Evolutionary conservation across 306 rosid species (phyloP).

Genomic region (Erythrophleum fordii): DNA sequence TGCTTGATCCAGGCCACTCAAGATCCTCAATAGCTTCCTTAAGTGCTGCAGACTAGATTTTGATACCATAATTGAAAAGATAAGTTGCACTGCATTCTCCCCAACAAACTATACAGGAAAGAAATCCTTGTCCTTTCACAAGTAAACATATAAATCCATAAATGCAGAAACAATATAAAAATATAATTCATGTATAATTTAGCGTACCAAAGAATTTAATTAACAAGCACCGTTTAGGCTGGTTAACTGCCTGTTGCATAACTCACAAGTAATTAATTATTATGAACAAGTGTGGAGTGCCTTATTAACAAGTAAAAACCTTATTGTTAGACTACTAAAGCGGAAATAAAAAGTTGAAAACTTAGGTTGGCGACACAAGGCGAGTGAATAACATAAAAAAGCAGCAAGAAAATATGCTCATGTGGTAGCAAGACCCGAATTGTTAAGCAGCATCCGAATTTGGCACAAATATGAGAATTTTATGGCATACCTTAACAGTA

Average conservation of each 20-base stretch:
- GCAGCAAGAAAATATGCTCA: background rate
- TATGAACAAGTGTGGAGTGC: slow-evolving; percentile 1
- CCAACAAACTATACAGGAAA: background rate
- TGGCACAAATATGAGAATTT: background rate
- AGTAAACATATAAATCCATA: background rate
- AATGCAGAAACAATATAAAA: slow-evolving; percentile 17
- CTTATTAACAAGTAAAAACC: background rate
- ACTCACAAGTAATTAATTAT: slow-evolving; percentile 18
- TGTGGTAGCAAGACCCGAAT: background rate
- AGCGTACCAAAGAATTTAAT: background rate
- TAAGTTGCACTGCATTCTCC: slow-evolving; percentile 15
- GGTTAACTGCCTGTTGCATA: background rate
- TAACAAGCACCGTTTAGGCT: background rate
- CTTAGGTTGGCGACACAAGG: background rate
- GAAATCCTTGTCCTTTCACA: background rate
- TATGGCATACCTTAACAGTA: slow-evolving; percentile 73
- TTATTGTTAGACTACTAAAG: background rate
- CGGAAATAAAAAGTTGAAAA: background rate
- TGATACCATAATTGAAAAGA: slow-evolving; percentile 35
- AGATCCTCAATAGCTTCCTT: slow-evolving; percentile 98
- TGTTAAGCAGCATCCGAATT: background rate
- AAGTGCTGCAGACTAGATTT: slow-evolving; percentile 75
- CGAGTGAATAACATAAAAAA: background rate
- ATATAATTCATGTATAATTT: background rate
- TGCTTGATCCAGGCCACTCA: slow-evolving; percentile 97